Evolutionary conservation across 2,329 filamentous ascomycete species (phyloP), one percentile per base, ranked within the genome.

Genomic region (Pseudogymnoascus sp.): DNA sequence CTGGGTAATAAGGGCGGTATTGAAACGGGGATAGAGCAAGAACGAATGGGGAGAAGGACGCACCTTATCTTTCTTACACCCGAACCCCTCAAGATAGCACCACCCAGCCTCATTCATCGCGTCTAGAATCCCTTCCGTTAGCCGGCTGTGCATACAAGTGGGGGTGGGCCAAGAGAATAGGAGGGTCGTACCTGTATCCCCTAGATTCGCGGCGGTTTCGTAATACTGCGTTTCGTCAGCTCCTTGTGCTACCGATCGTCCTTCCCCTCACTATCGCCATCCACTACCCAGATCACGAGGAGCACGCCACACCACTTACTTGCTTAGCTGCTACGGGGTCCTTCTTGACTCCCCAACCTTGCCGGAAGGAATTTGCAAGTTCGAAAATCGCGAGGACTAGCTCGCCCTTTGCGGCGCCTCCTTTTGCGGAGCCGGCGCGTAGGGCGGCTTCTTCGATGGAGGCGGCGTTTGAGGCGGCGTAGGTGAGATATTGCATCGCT

Each of bases 21-120:
- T 37, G 12, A 12, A n/a, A 5, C 7, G 35, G 56, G 47, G 65
- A 33, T 12, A 33, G 31, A 8, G 10, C 3, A 33, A 33, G 31
- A 4, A 12, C 31, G 31, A 12, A 33, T 33, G 10, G 31, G 31
- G 31, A 28, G 31, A 33, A 33, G 31, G 31, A 84, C 90, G 77
- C 82, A 97, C 93, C 90, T 96, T 97, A 80, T 99, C 92, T 76
- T 97, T 99, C 76, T 92, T 94, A 72, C 92, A 93, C 35, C 94
- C 94, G 76, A 96, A 96, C n/a, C 94, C 94, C 73, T 97, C 89
- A 28, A 95, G 76, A 80, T 94, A 97, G 79, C 94, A 99, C 91
- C 92, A 96, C 37, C 87, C 94, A 62, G 88, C 88, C 76, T 97
- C 93, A 73, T 97, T 96, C 92, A 97, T 96, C 64, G 92, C 94